These are phyloP conservation scores for Pythium dissimile DNA, from an alignment of 352 stramenopile species.

Conservation along the genomic window DNA sequence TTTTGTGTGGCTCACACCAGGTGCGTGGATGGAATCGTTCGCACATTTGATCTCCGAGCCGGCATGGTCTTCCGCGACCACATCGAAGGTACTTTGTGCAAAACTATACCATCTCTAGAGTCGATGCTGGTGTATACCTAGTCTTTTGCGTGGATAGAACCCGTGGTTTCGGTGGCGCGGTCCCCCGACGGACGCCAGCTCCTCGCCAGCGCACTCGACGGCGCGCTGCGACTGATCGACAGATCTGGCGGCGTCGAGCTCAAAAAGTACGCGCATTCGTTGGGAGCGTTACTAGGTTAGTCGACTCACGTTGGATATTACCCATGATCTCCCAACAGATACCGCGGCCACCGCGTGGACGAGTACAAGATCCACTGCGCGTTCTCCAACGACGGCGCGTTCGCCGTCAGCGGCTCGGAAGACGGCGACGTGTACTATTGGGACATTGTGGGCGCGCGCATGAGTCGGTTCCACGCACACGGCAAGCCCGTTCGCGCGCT, in stretches of 20 bases:
- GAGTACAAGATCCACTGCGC: slow-evolving; percentile 69
- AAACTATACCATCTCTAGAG: too few species aligned
- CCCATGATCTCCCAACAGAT: slow-evolving; percentile 27
- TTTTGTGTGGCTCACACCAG: slow-evolving; percentile 18
- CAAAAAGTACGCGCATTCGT: slow-evolving; percentile 46
- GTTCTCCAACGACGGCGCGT: slow-evolving; percentile 64
- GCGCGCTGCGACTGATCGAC: slow-evolving; percentile 73
- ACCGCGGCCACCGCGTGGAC: slow-evolving; percentile 55
- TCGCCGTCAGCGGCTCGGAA: slow-evolving; percentile 73
- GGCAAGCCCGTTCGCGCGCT: slow-evolving; percentile 58
- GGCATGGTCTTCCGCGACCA: slow-evolving; percentile 68
- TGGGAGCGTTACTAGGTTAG: too few species aligned
- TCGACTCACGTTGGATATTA: too few species aligned
- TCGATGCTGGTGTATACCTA: too few species aligned
- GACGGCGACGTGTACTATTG: slow-evolving; percentile 65
- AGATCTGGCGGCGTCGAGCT: slow-evolving; percentile 58
- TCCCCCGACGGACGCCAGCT: slow-evolving; percentile 75
- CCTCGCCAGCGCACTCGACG: slow-evolving; percentile 74
- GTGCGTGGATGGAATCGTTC: slow-evolving; percentile 80
- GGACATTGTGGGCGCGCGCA: slow-evolving; percentile 45
- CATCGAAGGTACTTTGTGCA: slow-evolving; percentile 44
- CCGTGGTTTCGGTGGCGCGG: slow-evolving; percentile 69
- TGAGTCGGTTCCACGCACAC: slow-evolving; percentile 52
- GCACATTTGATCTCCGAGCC: slow-evolving; percentile 81
- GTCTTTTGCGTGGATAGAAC: slow-evolving; percentile 57